Conservation (phyloP, 345 rosid genomes). For the Eucalyptus regnans region DNA sequence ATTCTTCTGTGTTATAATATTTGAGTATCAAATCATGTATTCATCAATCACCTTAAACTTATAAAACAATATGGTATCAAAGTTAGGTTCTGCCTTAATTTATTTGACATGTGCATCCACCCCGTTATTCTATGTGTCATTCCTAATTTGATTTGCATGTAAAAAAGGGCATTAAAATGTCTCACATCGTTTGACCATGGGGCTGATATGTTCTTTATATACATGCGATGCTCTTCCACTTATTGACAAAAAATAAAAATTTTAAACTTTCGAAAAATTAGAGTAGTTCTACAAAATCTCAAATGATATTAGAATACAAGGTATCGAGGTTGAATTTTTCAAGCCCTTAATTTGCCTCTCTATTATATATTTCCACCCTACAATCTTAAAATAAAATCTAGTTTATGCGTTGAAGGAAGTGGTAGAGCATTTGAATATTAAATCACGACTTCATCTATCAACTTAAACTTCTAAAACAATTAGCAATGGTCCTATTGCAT, state of each 20-base stretch:
- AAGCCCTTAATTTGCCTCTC: neutral
- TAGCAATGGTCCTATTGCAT: rapidly evolving
- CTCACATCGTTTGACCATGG: neutral
- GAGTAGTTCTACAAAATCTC: rapidly evolving
- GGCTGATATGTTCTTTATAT: neutral
- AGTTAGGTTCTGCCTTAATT: neutral
- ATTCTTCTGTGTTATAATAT: neutral
- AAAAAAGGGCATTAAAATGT: neutral
- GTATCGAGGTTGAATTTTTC: neutral
- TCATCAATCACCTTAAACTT: neutral
- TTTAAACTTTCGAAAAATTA: neutral
- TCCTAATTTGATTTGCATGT: neutral
- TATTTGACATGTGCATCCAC: neutral
- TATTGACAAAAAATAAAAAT: neutral
- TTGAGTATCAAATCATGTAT: neutral
- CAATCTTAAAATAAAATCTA: neutral
- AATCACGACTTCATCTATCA: rapidly evolving
- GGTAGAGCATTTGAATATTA: neutral
- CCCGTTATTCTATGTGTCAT: no score
- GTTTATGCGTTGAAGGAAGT: neutral
- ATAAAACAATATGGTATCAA: rapidly evolving
- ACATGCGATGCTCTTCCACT: neutral
- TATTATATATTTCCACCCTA: neutral
- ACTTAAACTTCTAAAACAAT: neutral
- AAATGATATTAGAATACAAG: neutral